Conservation (phyloP, 1,284 basidiomycete genomes). For the Malassezia equina region DNA sequence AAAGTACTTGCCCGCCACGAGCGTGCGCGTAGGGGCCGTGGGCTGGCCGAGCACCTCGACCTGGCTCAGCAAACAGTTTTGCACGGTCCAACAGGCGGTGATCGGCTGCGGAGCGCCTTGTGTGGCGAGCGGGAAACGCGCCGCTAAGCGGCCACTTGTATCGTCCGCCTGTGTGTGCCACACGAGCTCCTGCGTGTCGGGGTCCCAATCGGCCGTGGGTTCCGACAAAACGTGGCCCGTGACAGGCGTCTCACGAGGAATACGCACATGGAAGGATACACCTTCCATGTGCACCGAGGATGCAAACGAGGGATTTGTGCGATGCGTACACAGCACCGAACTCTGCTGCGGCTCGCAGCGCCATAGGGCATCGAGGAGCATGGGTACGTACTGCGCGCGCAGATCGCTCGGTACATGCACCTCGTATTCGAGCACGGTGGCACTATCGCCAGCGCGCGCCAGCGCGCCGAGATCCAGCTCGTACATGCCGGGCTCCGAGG, state of each 20-base stretch:
- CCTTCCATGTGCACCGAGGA: background rate
- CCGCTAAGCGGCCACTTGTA: background rate
- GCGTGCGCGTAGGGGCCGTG: background rate
- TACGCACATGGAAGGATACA: slow-evolving; percentile 1
- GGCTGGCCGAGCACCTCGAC: slow-evolving; percentile 1
- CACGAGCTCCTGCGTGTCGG: background rate
- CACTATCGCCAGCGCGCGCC: slow-evolving; percentile 17
- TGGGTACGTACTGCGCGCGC: slow-evolving; percentile 47
- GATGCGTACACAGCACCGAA: slow-evolving; percentile 52
- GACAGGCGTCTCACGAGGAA: slow-evolving; percentile 9
- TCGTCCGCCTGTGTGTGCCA: background rate
- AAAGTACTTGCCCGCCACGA: slow-evolving; percentile 9
- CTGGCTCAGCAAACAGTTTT: background rate
- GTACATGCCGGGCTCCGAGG: slow-evolving; percentile 50
- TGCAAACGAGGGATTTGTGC: slow-evolving; percentile 31
- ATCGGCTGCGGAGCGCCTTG: slow-evolving; percentile 8
- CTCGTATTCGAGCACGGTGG: slow-evolving; percentile 53
- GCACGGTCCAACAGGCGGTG: background rate
- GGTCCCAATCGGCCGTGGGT: slow-evolving; percentile 15
- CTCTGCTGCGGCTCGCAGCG: slow-evolving; percentile 52
- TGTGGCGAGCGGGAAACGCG: slow-evolving; percentile 10
- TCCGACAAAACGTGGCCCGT: slow-evolving; percentile 6
- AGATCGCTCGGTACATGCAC: slow-evolving; percentile 49
- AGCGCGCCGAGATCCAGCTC: slow-evolving; percentile 50
- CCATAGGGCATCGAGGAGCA: slow-evolving; percentile 53